Evolutionary conservation across 2,329 filamentous ascomycete species (phyloP).

Genomic region (Trichoderma guizhouense): DNA sequence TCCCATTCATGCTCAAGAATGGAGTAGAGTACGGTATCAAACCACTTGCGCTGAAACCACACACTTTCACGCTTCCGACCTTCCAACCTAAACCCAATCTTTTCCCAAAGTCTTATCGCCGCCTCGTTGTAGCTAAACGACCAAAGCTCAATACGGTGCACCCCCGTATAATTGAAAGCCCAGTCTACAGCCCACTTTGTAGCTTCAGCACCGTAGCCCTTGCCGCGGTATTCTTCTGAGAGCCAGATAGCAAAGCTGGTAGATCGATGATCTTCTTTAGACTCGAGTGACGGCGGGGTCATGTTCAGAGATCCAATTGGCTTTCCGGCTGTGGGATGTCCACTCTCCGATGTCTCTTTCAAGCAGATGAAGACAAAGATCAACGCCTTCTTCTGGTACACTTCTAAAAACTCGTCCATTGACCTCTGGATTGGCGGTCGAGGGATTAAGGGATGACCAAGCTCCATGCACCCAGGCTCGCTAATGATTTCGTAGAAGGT

Average conservation of each 20-base stretch:
- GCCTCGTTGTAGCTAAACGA: neutral
- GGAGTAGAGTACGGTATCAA: neutral
- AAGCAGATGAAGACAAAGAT: neutral
- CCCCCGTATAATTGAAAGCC: neutral
- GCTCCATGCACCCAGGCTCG: neutral
- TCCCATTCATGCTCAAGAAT: neutral
- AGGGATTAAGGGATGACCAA: neutral
- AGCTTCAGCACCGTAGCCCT: neutral
- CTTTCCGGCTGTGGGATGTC: neutral
- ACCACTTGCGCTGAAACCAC: neutral
- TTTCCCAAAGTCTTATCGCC: neutral
- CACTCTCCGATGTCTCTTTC: neutral
- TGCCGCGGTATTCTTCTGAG: neutral
- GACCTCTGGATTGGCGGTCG: neutral
- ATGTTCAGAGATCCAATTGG: neutral
- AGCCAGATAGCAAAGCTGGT: neutral
- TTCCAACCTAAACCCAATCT: neutral
- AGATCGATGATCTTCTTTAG: neutral
- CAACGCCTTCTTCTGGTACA: neutral
- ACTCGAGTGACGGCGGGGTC: neutral
- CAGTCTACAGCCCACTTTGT: neutral
- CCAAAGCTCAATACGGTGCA: neutral
- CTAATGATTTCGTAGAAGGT: neutral
- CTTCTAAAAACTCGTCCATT: neutral
- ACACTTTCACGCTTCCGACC: neutral